Percentiles rank a stretch among this genome's conserved stretches.
Evolutionary conservation across 192 early-diverging fungal genomes (phyloP).

Genomic region (Haplosporangium gracile): DNA sequence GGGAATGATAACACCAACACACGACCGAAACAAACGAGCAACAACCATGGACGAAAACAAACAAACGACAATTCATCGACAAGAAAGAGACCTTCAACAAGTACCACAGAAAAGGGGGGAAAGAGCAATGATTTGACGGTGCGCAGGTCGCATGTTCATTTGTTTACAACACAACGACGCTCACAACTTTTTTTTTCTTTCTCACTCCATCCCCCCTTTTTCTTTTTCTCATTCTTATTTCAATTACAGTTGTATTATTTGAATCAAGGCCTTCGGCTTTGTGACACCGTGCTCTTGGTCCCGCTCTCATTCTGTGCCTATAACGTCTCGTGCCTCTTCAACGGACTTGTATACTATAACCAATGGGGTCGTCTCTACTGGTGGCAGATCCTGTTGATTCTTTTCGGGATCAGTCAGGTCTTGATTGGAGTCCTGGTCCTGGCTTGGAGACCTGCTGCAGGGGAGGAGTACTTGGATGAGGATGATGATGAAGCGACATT

Average conservation of each 20-base stretch:
- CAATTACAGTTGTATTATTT: conserved; percentile 78
- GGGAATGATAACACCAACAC: neutral
- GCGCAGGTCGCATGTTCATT: neutral
- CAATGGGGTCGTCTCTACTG: conserved; percentile 73
- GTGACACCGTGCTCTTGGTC: conserved; percentile 81
- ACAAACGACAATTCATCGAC: neutral
- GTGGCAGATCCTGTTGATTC: conserved; percentile 74
- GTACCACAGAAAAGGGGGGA: neutral
- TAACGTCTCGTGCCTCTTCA: conserved; percentile 79
- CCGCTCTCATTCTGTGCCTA: conserved; percentile 83
- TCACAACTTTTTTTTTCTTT: conserved; percentile 15
- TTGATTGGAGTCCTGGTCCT: conserved; percentile 75
- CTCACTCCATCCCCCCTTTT: neutral
- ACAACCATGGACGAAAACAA: neutral
- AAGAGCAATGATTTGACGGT: neutral
- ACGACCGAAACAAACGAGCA: neutral
- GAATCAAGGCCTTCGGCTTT: conserved; percentile 78
- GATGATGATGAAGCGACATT: conserved; percentile 36
- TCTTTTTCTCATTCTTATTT: conserved; percentile 10
- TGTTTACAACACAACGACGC: neutral
- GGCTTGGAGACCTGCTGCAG: conserved; percentile 63
- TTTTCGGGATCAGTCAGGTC: conserved; percentile 74
- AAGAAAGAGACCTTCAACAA: neutral
- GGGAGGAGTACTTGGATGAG: conserved; percentile 29
- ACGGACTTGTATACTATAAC: conserved; percentile 85